These are phyloP conservation scores for Tricholoma saponaceum DNA, from an alignment of 768 basidiomycete species.

Conservation along the genomic window DNA sequence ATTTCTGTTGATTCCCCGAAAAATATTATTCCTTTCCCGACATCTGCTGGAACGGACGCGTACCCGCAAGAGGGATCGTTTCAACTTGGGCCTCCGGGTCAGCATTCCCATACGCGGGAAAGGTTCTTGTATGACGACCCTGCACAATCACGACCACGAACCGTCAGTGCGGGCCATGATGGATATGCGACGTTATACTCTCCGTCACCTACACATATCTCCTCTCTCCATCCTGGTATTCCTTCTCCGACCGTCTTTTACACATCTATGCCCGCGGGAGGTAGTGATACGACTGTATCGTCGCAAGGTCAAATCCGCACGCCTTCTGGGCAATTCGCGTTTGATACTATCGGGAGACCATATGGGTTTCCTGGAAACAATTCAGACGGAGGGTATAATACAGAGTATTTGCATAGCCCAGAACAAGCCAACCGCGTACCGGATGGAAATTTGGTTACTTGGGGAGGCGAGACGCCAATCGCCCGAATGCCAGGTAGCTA, in stretches of 20 bases:
- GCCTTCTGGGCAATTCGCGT: conserved; percentile 28
- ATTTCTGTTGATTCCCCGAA: conserved; percentile 2
- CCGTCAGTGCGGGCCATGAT: conserved; percentile 25
- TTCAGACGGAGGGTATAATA: background rate
- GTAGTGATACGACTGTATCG: conserved; percentile 25
- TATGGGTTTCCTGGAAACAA: background rate
- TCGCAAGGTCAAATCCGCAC: background rate
- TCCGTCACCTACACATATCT: conserved; percentile 8
- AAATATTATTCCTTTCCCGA: conserved; percentile 3
- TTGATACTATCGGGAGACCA: conserved; percentile 31
- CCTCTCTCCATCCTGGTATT: conserved; percentile 8
- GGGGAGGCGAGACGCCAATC: conserved; percentile 14
- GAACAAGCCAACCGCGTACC: background rate
- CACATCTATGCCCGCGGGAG: conserved; percentile 21
- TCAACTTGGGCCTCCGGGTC: conserved; percentile 25
- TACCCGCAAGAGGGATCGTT: conserved; percentile 8
- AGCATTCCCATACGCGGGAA: conserved; percentile 32
- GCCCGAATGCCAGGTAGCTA: conserved; percentile 7
- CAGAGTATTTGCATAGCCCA: background rate
- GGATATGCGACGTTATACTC: conserved; percentile 7
- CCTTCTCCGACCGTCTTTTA: conserved; percentile 35
- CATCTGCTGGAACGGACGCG: conserved; percentile 2
- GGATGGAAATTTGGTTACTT: conserved; percentile 5
- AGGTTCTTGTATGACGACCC: conserved; percentile 23
- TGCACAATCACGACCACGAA: conserved; percentile 20